phyloP scores from a whole-genome alignment of 2,329 filamentous ascomycete genomes.

The Hymenoscyphus infarciens region DNA sequence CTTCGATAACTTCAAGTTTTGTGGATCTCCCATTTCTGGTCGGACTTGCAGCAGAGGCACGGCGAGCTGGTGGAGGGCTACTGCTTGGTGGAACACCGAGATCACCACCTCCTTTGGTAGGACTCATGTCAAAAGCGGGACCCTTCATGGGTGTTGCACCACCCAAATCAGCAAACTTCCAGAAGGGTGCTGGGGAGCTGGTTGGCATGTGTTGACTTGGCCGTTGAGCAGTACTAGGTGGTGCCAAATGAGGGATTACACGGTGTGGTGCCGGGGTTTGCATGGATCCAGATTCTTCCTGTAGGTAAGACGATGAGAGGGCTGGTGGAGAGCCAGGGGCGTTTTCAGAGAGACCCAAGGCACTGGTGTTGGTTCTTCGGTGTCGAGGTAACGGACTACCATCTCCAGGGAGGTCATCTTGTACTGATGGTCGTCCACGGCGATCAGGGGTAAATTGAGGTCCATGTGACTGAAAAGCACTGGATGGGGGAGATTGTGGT shows the following conservation, averaged over 20 bases:
- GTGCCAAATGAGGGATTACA: slow-evolving; percentile 70
- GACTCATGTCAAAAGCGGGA: slow-evolving; percentile 56
- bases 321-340: slow-evolving; percentile 55
- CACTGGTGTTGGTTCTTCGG: slow-evolving; percentile 43
- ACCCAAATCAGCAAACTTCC: slow-evolving; percentile 73
- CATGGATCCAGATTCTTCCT: slow-evolving; percentile 58
- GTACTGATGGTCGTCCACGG: slow-evolving; percentile 42
- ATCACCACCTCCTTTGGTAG: slow-evolving; percentile 46
- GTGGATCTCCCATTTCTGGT: slow-evolving; percentile 21
- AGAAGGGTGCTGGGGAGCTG: slow-evolving; percentile 81
- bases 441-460: slow-evolving; percentile 57
- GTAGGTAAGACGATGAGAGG: slow-evolving; percentile 58
- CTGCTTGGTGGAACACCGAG: slow-evolving; percentile 47
- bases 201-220: slow-evolving; percentile 85
- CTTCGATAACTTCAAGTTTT: slow-evolving; percentile 22
- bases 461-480: slow-evolving; percentile 43
- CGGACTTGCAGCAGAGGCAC: slow-evolving; percentile 30
- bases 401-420: slow-evolving; percentile 39
- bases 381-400: slow-evolving; percentile 59
- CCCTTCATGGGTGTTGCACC: slow-evolving; percentile 63
- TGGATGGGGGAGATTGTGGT: slow-evolving; percentile 53
- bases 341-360: slow-evolving; percentile 46
- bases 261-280: slow-evolving; percentile 71
- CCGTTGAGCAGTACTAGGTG: slow-evolving; percentile 75
- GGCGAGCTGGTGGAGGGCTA: slow-evolving; percentile 47